Base-by-base conservation (phyloP, 2,329 filamentous ascomycete species). In the Arachnopeziza araneosa region DNA sequence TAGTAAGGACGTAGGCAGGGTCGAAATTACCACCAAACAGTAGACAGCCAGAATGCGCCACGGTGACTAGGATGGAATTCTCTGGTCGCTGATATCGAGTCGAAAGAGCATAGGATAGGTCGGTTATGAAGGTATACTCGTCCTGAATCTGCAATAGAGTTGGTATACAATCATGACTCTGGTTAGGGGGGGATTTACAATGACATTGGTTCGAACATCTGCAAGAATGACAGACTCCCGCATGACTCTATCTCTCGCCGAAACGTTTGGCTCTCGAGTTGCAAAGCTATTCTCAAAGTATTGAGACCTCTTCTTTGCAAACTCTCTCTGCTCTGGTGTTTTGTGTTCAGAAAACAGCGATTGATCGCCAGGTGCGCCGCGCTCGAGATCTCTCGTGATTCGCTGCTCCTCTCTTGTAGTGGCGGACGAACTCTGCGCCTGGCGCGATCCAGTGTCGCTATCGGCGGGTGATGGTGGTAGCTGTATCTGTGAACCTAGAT, bases 11-110 rank as follows among this genome's bases (percentile, higher is more conserved):
- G 70, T 96, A 97, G 22, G 90, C 89, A 2, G 90, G 88, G 55
- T 92, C 88, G 64, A 90, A 88, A 5, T 85, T 86, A 44, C 87
- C 89, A 1, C 84, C 89, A 62, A 93, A 87, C 58, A 91, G 78
- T 67, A 96, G 83, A 69, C 88, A 90, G 17, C 84, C 82, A 24
- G 88, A 86, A 69, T 95, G 90, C 50, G 88, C 83, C n/a, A 96
- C 76, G 1, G 84, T 87, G 53, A 96, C 83, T 70, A 90, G 83
- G 60, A 96, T 86, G 9, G 86, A 89, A 1, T 85, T 83, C 59
- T 90, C 81, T 2, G 90, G 85, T 26, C 90, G 84, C 62, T 88
- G 85, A 71, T 92, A 96, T 53, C 91, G 84, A 61, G 83, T 81
- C 1, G 90, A 88, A 19, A 96, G 79, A 63, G 87, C 83, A 65